Evolutionary conservation across 1,284 basidiomycete genomes (phyloP), one percentile per base, ranked within the genome.

Genomic region (Pseudozyma flocculosa): DNA sequence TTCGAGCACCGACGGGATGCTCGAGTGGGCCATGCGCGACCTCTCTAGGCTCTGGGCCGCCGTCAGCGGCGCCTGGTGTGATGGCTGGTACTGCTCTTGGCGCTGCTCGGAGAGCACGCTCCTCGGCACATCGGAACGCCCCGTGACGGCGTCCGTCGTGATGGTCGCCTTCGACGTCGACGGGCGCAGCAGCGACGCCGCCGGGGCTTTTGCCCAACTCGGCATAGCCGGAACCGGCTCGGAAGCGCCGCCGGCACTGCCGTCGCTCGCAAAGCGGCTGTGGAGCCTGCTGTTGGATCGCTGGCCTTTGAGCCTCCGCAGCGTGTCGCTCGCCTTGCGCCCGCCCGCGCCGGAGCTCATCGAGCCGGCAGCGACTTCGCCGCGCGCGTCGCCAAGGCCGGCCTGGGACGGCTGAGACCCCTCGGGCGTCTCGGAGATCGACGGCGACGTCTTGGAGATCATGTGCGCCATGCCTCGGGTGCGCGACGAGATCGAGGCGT

Each of bases 1-100:
- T 30, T 64, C 61, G 7, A 64, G 36, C 29, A 64, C 56, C 9
- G 61, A 59, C 7, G 56, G 61, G 15, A 60, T 56, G 13, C 41
- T 39, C 5, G 45, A 44, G 23, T 60, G 56, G 19, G 56, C 18
- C 13, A 56, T 48, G n/a, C 32, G 7, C 15, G 32, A 34, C 32
- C 61, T 49, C 4, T 40, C 38, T 8, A 40, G 38, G 18, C 38
- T 40, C 18, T 40, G 38, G 4, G 38, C n/a, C 13, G 38, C 38
- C 11, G 38, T 21, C 11, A 22, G 38, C 5, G 21, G 7, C 26
- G 26, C 7, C 26, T 29, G 26, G n/a, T n/a, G n/a, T n/a, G n/a
- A n/a, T n/a, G n/a, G n/a, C n/a, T n/a, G n/a, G n/a, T n/a, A n/a
- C 26, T 29, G 26, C 26, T 29, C 7, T 11, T 29, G 26, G 7